A percentile compares a stretch with the other conserved stretches of the same genome.
Conservation (phyloP, 208 protist species). For the Naegleria fowleri region DNA sequence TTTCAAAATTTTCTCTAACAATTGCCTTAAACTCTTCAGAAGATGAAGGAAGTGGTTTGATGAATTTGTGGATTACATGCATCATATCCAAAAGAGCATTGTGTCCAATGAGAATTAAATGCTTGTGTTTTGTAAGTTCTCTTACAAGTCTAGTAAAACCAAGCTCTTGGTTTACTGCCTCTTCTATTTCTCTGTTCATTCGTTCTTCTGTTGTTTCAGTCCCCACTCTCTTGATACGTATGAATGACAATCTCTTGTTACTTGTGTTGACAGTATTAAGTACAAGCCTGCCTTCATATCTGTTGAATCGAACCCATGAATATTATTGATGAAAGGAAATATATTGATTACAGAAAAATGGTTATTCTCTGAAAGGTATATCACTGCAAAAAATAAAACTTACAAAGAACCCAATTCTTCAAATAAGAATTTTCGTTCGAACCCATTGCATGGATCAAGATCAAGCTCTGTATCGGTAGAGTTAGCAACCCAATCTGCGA, state of each 20-base stretch:
- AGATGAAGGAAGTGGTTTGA: neutral
- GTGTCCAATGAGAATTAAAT: neutral
- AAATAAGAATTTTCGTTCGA: neutral
- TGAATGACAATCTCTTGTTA: neutral
- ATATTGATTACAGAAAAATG: too few species aligned
- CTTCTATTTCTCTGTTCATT: neutral
- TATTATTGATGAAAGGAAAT: too few species aligned
- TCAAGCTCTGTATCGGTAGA: neutral
- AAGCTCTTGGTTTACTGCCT: neutral
- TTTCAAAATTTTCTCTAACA: neutral
- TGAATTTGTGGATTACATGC: slow-evolving; percentile 11
- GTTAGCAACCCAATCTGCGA: neutral
- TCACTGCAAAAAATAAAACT: neutral
- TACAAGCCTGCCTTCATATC: neutral
- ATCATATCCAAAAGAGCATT: neutral
- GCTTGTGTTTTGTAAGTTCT: neutral
- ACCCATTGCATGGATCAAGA: neutral
- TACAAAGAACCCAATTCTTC: neutral
- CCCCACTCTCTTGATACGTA: neutral
- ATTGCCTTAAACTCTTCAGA: neutral
- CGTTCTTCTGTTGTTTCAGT: neutral
- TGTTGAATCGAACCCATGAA: too few species aligned
- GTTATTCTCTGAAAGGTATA: too few species aligned
- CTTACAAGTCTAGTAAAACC: neutral
- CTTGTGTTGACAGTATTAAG: neutral